Evolutionary conservation across 2,329 filamentous ascomycete species (phyloP).

Genomic region (Dothiorella sarmentorum): DNA sequence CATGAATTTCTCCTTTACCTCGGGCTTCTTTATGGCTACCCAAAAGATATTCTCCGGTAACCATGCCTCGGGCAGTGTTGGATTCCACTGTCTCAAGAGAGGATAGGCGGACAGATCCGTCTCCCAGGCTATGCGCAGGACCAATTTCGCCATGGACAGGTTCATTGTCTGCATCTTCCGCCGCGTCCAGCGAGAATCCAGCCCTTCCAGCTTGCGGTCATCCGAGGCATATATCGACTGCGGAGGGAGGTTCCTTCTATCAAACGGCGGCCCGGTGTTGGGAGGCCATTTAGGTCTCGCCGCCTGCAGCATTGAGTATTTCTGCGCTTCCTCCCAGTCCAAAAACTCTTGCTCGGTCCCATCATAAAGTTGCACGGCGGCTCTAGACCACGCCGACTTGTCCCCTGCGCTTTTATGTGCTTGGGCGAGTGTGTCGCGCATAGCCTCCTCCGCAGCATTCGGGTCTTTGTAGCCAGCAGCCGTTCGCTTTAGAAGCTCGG

Average conservation of each 20-base stretch:
- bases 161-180: constrained; percentile 45
- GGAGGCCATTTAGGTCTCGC: constrained; percentile 10
- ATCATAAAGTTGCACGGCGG: no score
- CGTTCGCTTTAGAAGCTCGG: background rate
- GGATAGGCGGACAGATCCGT: constrained; percentile 14
- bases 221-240: constrained; percentile 45
- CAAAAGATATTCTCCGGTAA: background rate
- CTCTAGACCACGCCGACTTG: no score
- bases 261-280: constrained; percentile 38
- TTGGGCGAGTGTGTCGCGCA: background rate
- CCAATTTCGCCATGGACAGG: constrained; percentile 39
- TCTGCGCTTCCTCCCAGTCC: background rate
- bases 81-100: background rate
- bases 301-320: background rate
- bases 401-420: no score
- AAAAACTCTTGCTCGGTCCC: background rate
- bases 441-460: background rate
- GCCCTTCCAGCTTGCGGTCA: constrained; percentile 28
- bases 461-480: background rate
- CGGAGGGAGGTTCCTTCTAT: constrained; percentile 38
- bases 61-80: background rate
- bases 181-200: constrained; percentile 33
- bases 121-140: constrained; percentile 34
- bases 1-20: background rate
- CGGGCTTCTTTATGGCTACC: background rate